These are phyloP conservation scores for Spathaspora hagerdaliae DNA, from an alignment of 805 yeast genomes.

Conservation along the genomic window DNA sequence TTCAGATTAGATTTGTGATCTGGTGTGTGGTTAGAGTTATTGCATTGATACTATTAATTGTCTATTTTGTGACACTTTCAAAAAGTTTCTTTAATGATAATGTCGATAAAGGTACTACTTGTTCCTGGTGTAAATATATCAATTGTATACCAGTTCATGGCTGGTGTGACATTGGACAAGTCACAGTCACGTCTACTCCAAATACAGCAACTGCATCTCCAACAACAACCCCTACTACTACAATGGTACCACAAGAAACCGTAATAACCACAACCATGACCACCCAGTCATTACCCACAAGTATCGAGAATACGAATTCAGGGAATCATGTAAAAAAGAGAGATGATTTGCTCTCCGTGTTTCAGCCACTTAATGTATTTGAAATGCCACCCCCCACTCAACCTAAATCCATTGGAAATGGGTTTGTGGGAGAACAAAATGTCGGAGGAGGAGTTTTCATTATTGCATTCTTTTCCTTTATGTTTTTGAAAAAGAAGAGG, in stretches of 20 bases:
- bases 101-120: constrained; percentile 44
- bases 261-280: background rate
- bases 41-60: constrained; percentile 41
- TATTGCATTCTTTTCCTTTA: constrained; percentile 1
- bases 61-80: constrained; percentile 48
- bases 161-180: constrained; percentile 58
- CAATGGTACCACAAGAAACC: background rate
- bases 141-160: constrained; percentile 67
- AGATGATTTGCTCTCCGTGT: background rate
- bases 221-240: constrained; percentile 8
- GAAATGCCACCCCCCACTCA: background rate
- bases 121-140: constrained; percentile 72
- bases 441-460: constrained; percentile 1
- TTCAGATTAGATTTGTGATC: constrained; percentile 34
- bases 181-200: constrained; percentile 16
- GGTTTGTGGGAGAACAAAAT: background rate
- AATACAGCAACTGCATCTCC: constrained; percentile 8
- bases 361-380: background rate
- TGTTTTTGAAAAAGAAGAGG: constrained; percentile 2
- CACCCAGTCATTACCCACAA: constrained; percentile 14
- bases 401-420: background rate
- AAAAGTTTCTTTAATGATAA: constrained; percentile 40
- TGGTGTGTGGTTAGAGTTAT: constrained; percentile 53
- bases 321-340: background rate
- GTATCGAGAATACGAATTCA: constrained; percentile 13